Evolutionary conservation across 768 basidiomycete species (phyloP).

Genomic region (Mycena metata): DNA sequence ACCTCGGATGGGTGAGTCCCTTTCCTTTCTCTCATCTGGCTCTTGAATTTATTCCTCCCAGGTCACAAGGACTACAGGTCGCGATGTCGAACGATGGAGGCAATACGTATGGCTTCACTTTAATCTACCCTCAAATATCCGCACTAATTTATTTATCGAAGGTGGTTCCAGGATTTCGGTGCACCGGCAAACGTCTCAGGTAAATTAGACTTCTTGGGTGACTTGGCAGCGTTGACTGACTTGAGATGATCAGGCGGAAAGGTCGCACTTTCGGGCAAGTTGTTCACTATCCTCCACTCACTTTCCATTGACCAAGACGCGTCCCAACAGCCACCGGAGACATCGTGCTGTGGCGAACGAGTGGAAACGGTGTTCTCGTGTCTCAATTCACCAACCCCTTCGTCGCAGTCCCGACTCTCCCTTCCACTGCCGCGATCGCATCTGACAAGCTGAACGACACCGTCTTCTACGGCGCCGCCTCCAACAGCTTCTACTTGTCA

Average conservation of each 20-base stretch:
- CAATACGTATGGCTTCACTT: conserved; percentile 24
- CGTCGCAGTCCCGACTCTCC: conserved; percentile 63
- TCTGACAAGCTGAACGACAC: conserved; percentile 72
- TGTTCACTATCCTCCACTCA: not conserved
- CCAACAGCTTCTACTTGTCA: conserved; percentile 71
- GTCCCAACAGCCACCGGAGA: conserved; percentile 66
- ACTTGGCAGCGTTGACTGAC: conserved; percentile 11
- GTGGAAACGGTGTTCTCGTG: conserved; percentile 62
- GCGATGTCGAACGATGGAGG: conserved; percentile 70
- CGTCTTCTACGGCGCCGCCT: conserved; percentile 72
- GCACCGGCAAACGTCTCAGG: conserved; percentile 61
- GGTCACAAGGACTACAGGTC: conserved; percentile 64
- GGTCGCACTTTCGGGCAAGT: conserved; percentile 31
- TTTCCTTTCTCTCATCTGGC: not conserved
- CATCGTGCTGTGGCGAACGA: conserved; percentile 71
- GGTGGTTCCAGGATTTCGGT: conserved; percentile 63
- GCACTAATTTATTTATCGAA: no score
- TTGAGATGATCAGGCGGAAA: conserved; percentile 41
- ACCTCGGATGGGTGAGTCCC: conserved; percentile 56
- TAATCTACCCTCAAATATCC: no score
- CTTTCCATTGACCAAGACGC: conserved; percentile 32
- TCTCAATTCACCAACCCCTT: conserved; percentile 67
- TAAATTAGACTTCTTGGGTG: conserved; percentile 20
- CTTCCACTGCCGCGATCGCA: conserved; percentile 67
- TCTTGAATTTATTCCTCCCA: conserved; percentile 32